phyloP scores from a whole-genome alignment of 1,139 yeast genomes.

The Magnusiomyces suaveolens region DNA sequence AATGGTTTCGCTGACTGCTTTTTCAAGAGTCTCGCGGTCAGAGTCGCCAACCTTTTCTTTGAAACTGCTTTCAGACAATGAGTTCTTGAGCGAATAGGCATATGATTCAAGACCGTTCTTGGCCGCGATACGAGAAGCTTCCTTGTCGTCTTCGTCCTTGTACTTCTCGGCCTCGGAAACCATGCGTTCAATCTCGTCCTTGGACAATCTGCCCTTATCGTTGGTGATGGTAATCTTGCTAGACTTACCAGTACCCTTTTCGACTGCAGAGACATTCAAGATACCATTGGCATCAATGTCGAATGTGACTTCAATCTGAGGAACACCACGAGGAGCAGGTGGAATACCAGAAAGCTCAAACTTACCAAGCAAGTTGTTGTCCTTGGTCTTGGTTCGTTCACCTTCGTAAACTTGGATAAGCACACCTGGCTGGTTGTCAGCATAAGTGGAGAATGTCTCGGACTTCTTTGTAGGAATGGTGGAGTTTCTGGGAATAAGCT shows the following conservation, averaged over 20 bases:
- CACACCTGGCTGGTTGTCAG: slow-evolving; percentile 92
- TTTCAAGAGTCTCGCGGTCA: slow-evolving; percentile 68
- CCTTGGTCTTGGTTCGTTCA: slow-evolving; percentile 89
- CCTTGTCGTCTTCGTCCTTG: slow-evolving; percentile 79
- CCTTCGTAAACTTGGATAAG: slow-evolving; percentile 89
- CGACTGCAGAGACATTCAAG: slow-evolving; percentile 87
- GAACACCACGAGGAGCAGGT: slow-evolving; percentile 95
- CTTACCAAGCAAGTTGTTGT: slow-evolving; percentile 89
- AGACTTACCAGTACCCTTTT: slow-evolving; percentile 80
- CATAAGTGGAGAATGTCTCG: slow-evolving; percentile 81
- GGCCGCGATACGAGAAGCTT: slow-evolving; percentile 62
- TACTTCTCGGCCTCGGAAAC: slow-evolving; percentile 82
- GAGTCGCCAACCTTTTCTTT: slow-evolving; percentile 74
- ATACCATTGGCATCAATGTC: slow-evolving; percentile 91
- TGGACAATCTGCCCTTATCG: slow-evolving; percentile 92
- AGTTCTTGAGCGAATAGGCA: slow-evolving; percentile 81
- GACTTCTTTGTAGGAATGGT: slow-evolving; percentile 91
- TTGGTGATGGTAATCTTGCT: slow-evolving; percentile 76
- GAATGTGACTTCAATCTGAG: slow-evolving; percentile 88
- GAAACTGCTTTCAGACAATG: slow-evolving; percentile 70
- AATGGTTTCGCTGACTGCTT: slow-evolving; percentile 78
- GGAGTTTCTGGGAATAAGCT: slow-evolving; percentile 84
- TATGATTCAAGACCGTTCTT: slow-evolving; percentile 90
- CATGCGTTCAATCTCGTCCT: slow-evolving; percentile 92
- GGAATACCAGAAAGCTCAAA: slow-evolving; percentile 88